These are phyloP conservation scores for slime mould (Dictyostelium discoideum) DNA, from an alignment of 78 protist genomes.

Conservation along the genomic window dicty_2.7 NC_007088.5:7861501-7862000, in stretches of 20 bases:
- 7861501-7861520: slow-evolving; percentile 33
- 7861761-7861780: slow-evolving; percentile 2
- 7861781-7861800: slow-evolving; percentile 5
- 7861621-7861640: slow-evolving; percentile 34
- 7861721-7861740: slow-evolving; percentile 40
- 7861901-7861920: neutral
- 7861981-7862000: neutral
- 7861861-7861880: slow-evolving; percentile 22
- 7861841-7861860: slow-evolving; percentile 47
- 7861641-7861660: slow-evolving; percentile 31
- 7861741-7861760: slow-evolving; percentile 25
- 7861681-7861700: slow-evolving; percentile 33
- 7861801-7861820: neutral
- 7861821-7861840: slow-evolving; percentile 22
- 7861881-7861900: neutral
- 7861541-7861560: slow-evolving; percentile 69
- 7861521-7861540: slow-evolving; percentile 28
- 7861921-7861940: neutral
- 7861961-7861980: neutral
- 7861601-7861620: slow-evolving; percentile 68
- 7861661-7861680: slow-evolving; percentile 60
- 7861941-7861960: neutral
- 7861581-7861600: slow-evolving; percentile 78
- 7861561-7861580: slow-evolving; percentile 39
- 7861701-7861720: neutral